Evolutionary conservation across 805 yeast species (phyloP).

Genomic region (Starmerella vitae): DNA sequence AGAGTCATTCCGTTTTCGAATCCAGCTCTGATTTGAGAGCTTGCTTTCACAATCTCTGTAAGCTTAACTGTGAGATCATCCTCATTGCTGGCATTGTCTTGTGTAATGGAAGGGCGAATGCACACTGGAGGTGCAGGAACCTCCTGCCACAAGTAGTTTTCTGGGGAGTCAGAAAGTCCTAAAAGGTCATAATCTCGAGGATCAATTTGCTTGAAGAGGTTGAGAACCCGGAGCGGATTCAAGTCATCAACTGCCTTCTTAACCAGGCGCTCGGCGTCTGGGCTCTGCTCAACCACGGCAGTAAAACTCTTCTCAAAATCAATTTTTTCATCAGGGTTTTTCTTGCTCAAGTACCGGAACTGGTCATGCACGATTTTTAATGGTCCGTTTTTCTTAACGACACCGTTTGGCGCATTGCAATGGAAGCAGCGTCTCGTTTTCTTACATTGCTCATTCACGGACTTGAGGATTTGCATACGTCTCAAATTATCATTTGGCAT

Average conservation of each 20-base stretch:
- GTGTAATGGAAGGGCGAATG: slow-evolving; percentile 95
- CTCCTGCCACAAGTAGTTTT: slow-evolving; percentile 91
- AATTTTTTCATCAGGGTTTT: slow-evolving; percentile 66
- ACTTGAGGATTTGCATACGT: slow-evolving; percentile 77
- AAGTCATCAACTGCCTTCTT: slow-evolving; percentile 85
- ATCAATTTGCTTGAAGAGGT: slow-evolving; percentile 69
- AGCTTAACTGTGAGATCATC: slow-evolving; percentile 93
- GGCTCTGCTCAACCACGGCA: slow-evolving; percentile 56
- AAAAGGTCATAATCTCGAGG: slow-evolving; percentile 85
- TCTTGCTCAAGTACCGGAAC: slow-evolving; percentile 90
- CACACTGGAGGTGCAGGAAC: slow-evolving; percentile 98
- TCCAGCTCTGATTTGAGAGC: slow-evolving; percentile 88
- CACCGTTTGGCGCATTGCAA: slow-evolving; percentile 88
- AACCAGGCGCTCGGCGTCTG: slow-evolving; percentile 77
- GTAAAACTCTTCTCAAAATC: slow-evolving; percentile 81
- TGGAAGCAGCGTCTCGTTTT: slow-evolving; percentile 71
- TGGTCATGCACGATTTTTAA: slow-evolving; percentile 91
- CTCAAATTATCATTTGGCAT: slow-evolving; percentile 83
- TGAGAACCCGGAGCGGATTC: slow-evolving; percentile 79
- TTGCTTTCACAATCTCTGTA: slow-evolving; percentile 93
- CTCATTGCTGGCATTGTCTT: slow-evolving; percentile 83
- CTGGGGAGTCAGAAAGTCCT: slow-evolving; percentile 88
- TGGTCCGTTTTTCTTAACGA: slow-evolving; percentile 94
- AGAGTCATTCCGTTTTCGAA: slow-evolving; percentile 89
- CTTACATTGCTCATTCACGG: slow-evolving; percentile 80